Conservation (phyloP, 495 filamentous ascomycete species). For the Neurospora discreta region DNA sequence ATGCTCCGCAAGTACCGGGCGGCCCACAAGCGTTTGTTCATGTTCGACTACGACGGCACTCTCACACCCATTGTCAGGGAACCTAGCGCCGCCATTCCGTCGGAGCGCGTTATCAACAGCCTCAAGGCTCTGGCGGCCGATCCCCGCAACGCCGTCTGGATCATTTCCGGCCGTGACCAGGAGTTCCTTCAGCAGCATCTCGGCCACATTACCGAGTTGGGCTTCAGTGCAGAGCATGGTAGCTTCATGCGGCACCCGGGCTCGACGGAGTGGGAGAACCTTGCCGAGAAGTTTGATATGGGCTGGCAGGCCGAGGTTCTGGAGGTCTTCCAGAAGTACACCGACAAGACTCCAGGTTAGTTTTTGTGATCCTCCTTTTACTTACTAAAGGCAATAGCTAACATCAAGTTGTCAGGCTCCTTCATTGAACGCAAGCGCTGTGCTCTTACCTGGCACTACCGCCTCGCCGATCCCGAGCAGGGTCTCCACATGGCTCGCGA, state of each 20-base stretch:
- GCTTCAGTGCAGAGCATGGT: conserved; percentile 90
- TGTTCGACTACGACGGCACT: conserved; percentile 98
- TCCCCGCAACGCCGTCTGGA: conserved; percentile 83
- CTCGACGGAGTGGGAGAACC: conserved; percentile 66
- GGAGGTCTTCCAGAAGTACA: conserved; percentile 72
- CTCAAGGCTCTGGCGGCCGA: conserved; percentile 71
- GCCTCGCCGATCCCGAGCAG: conserved; percentile 73
- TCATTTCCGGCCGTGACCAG: conserved; percentile 88
- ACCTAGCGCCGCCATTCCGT: conserved; percentile 76
- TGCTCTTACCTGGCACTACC: conserved; percentile 95
- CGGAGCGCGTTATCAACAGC: conserved; percentile 65
- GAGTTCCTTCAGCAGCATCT: conserved; percentile 79
- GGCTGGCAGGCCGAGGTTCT: conserved; percentile 75
- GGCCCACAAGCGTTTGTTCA: conserved; percentile 68
- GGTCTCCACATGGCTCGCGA: conserved; percentile 63
- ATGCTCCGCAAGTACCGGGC: conserved; percentile 61
- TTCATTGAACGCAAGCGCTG: conserved; percentile 89
- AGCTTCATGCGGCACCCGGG: conserved; percentile 79
- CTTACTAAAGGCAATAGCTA: conserved; percentile 6
- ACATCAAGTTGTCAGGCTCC: conserved; percentile 41
- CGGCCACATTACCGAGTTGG: conserved; percentile 72
- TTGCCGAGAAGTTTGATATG: conserved; percentile 77
- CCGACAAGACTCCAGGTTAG: conserved; percentile 66
- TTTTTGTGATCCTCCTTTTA: not conserved
- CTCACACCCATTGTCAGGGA: conserved; percentile 93